These are phyloP conservation scores for Nicotiana undulata DNA, from an alignment of 257 asterid species.

Conservation along the genomic window DNA sequence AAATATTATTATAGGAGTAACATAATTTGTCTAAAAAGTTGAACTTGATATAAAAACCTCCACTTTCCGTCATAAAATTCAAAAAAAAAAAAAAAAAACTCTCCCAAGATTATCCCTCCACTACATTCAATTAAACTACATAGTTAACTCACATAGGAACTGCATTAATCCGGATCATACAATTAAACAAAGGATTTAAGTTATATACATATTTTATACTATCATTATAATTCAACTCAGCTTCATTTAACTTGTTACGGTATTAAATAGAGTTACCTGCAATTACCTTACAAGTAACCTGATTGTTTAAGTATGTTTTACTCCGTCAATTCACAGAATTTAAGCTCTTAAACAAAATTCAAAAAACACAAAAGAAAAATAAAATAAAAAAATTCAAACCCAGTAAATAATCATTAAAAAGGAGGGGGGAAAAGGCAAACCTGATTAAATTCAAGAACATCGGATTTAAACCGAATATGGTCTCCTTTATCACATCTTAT, in stretches of 20 bases:
- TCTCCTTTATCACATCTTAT: constrained; percentile 89
- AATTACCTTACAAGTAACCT: no score
- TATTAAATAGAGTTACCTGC: no score
- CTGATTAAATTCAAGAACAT: constrained; percentile 90
- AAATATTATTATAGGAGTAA: no score
- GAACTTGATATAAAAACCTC: background rate
- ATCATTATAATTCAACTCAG: no score
- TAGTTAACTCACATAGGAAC: background rate
- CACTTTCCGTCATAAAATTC: background rate
- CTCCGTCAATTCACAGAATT: no score
- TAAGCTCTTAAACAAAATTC: no score
- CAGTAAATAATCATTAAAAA: background rate
- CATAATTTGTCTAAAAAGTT: background rate
- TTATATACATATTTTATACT: no score
- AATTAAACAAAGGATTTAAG: background rate
- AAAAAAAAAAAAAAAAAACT: no score
- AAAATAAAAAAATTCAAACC: background rate
- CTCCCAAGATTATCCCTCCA: background rate
- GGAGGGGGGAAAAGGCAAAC: constrained; percentile 16
- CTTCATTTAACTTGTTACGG: no score
- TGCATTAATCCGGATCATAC: background rate
- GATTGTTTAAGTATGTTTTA: no score
- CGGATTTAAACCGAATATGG: constrained; percentile 85
- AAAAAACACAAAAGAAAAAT: no score
- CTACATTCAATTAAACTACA: background rate